These are phyloP conservation scores for Kodamaea sagamina DNA, from an alignment of 805 yeast genomes.

Conservation along the genomic window DNA sequence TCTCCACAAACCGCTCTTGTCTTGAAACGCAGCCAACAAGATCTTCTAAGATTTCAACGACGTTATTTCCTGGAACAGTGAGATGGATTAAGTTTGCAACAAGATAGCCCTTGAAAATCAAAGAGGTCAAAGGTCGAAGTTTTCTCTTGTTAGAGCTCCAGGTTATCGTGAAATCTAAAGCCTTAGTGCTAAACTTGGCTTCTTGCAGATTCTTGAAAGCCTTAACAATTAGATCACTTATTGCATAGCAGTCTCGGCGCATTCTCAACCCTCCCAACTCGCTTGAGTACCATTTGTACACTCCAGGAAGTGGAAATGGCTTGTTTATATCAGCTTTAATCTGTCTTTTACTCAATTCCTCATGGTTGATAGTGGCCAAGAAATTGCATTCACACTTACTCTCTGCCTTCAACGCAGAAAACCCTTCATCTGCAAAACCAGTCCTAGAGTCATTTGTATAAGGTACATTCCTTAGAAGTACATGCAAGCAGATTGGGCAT, in stretches of 20 bases:
- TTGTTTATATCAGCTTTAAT: conserved; percentile 17
- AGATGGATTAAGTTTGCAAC: conserved; percentile 18
- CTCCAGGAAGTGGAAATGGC: conserved; percentile 10
- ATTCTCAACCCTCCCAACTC: neutral
- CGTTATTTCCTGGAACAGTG: conserved; percentile 8
- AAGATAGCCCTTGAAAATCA: conserved; percentile 13
- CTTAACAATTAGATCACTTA: neutral
- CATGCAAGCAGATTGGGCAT: conserved; percentile 19
- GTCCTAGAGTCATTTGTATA: conserved; percentile 13
- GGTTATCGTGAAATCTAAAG: neutral
- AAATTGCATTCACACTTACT: neutral
- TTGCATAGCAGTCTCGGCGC: neutral
- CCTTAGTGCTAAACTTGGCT: neutral
- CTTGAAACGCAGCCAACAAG: conserved; percentile 26
- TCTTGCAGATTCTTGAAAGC: neutral
- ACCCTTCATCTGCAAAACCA: conserved; percentile 20
- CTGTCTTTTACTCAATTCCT: conserved; percentile 23
- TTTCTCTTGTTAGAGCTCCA: neutral
- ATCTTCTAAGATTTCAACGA: conserved; percentile 20
- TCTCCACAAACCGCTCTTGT: conserved; percentile 24
- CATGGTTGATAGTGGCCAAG: conserved; percentile 18
- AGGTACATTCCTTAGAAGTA: conserved; percentile 14
- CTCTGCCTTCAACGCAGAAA: conserved; percentile 1
- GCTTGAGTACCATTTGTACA: conserved; percentile 10
- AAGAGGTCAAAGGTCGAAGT: neutral